phyloP scores from a whole-genome alignment of 2,329 filamentous ascomycete species.

The Alternaria gansuensis region DNA sequence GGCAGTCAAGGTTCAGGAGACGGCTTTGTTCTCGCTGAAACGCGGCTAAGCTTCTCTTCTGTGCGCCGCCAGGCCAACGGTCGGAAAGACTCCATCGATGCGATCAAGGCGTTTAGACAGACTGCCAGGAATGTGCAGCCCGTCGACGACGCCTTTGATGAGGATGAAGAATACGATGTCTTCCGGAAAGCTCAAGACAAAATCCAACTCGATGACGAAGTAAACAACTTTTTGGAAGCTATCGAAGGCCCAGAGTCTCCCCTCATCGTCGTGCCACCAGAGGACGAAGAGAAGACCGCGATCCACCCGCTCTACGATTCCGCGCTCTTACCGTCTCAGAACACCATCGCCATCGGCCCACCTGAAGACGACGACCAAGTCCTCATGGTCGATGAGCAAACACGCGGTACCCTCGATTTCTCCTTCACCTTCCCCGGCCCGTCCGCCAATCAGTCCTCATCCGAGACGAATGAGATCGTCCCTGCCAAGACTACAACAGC shows the following conservation, averaged over 20 bases:
- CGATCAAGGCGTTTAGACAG: conserved; percentile 8
- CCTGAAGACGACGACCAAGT: not conserved
- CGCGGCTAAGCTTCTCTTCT: not conserved
- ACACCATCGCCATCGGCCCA: not conserved
- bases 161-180: not conserved
- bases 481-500: not conserved
- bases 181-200: not conserved
- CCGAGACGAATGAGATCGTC: not conserved
- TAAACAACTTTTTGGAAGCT: not conserved
- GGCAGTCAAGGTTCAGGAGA: not conserved
- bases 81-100: conserved; percentile 15
- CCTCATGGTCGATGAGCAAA: too few species aligned
- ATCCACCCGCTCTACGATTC: not conserved
- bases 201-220: not conserved
- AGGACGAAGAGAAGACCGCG: not conserved
- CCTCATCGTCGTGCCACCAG: not conserved
- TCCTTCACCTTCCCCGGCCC: conserved; percentile 1
- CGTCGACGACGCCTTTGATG: not conserved
- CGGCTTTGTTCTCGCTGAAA: not conserved
- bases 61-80: not conserved
- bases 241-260: not conserved
- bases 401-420: conserved; percentile 1
- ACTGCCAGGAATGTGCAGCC: not conserved
- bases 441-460: not conserved
- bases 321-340: not conserved